phyloP scores from a whole-genome alignment of 2,329 filamentous ascomycete genomes.

The Colletotrichum australisinense region DNA sequence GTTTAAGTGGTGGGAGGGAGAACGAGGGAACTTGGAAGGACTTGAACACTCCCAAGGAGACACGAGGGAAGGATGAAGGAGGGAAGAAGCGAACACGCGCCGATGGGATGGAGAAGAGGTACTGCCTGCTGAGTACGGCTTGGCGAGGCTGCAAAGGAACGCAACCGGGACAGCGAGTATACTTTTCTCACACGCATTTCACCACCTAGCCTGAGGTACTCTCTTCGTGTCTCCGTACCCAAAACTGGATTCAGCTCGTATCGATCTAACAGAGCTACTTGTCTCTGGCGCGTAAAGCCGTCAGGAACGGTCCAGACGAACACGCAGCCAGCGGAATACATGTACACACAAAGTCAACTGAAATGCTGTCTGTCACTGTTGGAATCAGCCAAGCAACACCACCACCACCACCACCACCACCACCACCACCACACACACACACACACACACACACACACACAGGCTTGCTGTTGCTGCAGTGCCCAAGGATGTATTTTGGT shows the following conservation, averaged over 20 bases:
- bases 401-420: neutral
- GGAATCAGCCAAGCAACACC: constrained; percentile 6
- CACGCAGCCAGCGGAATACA: neutral
- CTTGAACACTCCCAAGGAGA: neutral
- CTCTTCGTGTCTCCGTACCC: neutral
- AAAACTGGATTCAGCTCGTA: constrained; percentile 31
- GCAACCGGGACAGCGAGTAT: constrained; percentile 16
- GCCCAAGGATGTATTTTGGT: neutral
- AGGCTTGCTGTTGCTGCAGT: neutral
- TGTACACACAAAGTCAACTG: constrained; percentile 7
- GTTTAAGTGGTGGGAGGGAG: neutral
- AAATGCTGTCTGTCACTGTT: constrained; percentile 13
- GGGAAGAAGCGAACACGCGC: neutral
- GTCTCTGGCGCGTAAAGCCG: neutral
- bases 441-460: neutral
- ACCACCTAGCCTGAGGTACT: neutral
- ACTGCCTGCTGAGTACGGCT: constrained; percentile 1
- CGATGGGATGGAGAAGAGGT: constrained; percentile 17
- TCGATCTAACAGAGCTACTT: constrained; percentile 32
- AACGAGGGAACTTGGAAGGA: constrained; percentile 15
- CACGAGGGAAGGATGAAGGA: neutral
- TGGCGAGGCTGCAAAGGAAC: constrained; percentile 15
- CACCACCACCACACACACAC: neutral
- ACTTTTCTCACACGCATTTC: neutral
- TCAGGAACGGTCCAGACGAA: constrained; percentile 14